A percentile compares a stretch with the other conserved stretches of the same genome.
These are phyloP conservation scores for Xerocomus spinulosus DNA, from an alignment of 768 basidiomycete species.

Conservation along the genomic window DNA sequence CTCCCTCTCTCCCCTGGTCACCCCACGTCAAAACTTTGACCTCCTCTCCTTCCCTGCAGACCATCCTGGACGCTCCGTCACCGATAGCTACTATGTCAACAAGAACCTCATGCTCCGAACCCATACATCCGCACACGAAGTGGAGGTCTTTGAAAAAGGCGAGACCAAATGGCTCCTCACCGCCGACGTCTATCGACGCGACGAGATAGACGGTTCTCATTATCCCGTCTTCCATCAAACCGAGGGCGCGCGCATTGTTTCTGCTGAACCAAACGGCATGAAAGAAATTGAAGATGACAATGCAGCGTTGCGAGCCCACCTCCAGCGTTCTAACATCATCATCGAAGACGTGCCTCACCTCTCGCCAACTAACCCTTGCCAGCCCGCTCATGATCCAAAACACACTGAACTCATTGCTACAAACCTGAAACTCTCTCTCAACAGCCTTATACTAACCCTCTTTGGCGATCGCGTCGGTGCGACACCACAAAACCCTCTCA, in stretches of 20 bases:
- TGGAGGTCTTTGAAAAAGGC: conserved; percentile 78
- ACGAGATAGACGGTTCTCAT: conserved; percentile 96
- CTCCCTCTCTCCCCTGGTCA: conserved; percentile 83
- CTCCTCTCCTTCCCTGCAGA: conserved; percentile 90
- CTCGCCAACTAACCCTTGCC: conserved; percentile 73
- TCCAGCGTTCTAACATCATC: conserved; percentile 70
- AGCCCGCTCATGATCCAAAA: conserved; percentile 68
- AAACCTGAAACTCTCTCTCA: conserved; percentile 88
- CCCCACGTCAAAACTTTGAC: conserved; percentile 91
- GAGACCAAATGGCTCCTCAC: conserved; percentile 84
- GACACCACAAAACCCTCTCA: conserved; percentile 62
- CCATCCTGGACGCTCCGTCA: conserved; percentile 86
- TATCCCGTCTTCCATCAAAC: conserved; percentile 99
- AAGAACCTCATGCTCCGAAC: conserved; percentile 88
- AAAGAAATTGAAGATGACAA: conserved; percentile 71
- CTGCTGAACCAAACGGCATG: conserved; percentile 51
- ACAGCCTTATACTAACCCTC: conserved; percentile 74
- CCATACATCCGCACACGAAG: conserved; percentile 98
- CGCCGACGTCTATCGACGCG: conserved; percentile 95
- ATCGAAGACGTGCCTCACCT: conserved; percentile 84
- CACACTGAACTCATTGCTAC: conserved; percentile 70
- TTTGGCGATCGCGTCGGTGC: conserved; percentile 62
- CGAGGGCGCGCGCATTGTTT: conserved; percentile 86
- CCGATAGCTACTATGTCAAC: conserved; percentile 97
- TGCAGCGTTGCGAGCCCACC: conserved; percentile 48